Conservation (phyloP, 106 monocot species). For the Allium cepa region DNA sequence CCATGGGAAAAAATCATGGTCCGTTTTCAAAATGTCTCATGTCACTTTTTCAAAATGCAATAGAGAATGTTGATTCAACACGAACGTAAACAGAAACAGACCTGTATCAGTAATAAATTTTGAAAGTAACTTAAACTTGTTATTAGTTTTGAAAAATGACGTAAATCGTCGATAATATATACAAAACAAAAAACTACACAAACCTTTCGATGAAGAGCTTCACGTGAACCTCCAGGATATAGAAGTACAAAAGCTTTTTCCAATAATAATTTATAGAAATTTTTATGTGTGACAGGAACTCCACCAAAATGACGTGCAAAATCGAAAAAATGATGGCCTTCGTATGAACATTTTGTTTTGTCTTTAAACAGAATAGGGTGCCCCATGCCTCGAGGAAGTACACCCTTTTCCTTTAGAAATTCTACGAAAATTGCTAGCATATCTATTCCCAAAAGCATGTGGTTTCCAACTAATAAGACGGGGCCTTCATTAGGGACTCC, state of each 20-base stretch:
- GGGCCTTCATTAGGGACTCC: constrained; percentile 70
- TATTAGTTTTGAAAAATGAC: no score
- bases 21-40: no score
- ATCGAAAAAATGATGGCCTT: constrained; percentile 24
- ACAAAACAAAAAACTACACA: not conserved
- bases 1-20: no score
- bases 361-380: constrained; percentile 48
- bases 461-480: constrained; percentile 66
- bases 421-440: constrained; percentile 22
- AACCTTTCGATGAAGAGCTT: constrained; percentile 75
- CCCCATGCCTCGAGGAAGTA: constrained; percentile 39
- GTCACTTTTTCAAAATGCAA: no score
- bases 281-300: constrained; percentile 36
- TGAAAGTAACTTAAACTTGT: no score
- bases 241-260: constrained; percentile 51
- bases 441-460: constrained; percentile 67
- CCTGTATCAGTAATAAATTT: no score
- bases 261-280: constrained; percentile 41
- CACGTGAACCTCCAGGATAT: constrained; percentile 67
- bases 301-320: constrained; percentile 33
- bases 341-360: constrained; percentile 6
- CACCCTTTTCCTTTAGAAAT: constrained; percentile 46
- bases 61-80: no score
- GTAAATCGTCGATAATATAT: not conserved
- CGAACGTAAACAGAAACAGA: no score